Conservation (phyloP, 148 eudicot genomes). For the Vaccinium macrocarpon region DNA sequence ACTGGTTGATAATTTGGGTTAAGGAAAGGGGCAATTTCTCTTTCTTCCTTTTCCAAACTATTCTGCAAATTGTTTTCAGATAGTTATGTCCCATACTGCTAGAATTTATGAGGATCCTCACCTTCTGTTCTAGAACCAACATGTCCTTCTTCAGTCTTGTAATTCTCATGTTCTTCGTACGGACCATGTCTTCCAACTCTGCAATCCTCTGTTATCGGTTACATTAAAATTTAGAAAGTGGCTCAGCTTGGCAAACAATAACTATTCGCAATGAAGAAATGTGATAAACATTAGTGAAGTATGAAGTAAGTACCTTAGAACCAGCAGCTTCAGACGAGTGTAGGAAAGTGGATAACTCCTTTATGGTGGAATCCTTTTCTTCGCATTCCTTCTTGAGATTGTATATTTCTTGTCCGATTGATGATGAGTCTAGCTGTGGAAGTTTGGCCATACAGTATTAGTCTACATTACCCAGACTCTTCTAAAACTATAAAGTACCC, state of each 20-base stretch:
- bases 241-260: background rate
- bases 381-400: constrained; percentile 69
- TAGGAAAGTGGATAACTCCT: constrained; percentile 60
- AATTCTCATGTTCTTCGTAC: constrained; percentile 63
- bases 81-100: background rate
- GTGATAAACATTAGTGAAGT: background rate
- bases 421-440: constrained; percentile 56
- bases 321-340: constrained; percentile 53
- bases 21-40: background rate
- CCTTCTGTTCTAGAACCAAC: constrained; percentile 76
- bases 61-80: background rate
- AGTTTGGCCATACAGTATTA: background rate
- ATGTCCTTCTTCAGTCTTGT: constrained; percentile 73
- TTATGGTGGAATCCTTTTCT: constrained; percentile 71
- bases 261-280: background rate
- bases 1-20: background rate
- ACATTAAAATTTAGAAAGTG: background rate
- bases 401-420: constrained; percentile 57
- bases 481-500: too few species aligned
- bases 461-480: background rate
- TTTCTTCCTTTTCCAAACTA: background rate
- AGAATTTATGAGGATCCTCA: constrained; percentile 16
- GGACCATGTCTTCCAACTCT: constrained; percentile 82
- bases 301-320: constrained; percentile 43
- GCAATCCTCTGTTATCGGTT: constrained; percentile 54